phyloP scores from a whole-genome alignment of 2,329 filamentous ascomycete genomes.

The Hymenoscyphus albidus region DNA sequence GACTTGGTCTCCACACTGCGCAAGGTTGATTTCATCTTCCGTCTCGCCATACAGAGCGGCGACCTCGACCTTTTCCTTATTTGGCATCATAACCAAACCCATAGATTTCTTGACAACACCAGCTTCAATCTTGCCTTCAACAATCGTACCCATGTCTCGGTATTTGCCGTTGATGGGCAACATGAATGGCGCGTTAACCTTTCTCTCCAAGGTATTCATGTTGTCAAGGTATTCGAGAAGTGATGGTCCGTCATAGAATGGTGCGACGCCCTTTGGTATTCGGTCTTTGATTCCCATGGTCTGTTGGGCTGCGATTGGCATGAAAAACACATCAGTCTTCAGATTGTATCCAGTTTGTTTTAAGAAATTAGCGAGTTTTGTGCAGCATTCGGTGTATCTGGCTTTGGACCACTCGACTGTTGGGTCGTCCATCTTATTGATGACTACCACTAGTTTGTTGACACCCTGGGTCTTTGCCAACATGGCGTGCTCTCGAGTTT shows the following conservation, averaged over 20 bases:
- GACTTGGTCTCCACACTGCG: constrained; percentile 91
- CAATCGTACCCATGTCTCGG: constrained; percentile 93
- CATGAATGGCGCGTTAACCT: constrained; percentile 98
- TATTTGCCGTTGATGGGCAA: constrained; percentile 98
- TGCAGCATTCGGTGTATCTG: constrained; percentile 87
- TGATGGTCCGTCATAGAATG: constrained; percentile 87
- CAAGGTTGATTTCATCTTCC: constrained; percentile 81
- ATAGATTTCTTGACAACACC: constrained; percentile 90
- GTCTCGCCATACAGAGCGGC: constrained; percentile 90
- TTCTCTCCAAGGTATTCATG: constrained; percentile 90
- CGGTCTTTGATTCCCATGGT: constrained; percentile 84
- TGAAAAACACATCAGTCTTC: constrained; percentile 89
- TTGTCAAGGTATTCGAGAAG: constrained; percentile 92
- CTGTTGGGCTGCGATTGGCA: constrained; percentile 92
- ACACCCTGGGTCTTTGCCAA: constrained; percentile 97
- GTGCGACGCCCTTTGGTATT: constrained; percentile 68
- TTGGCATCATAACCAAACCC: constrained; percentile 91
- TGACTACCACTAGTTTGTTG: constrained; percentile 88
- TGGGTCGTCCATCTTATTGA: constrained; percentile 99
- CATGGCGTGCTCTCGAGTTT: constrained; percentile 96
- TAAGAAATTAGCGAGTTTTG: constrained; percentile 81
- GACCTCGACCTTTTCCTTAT: constrained; percentile 75
- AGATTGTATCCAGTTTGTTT: constrained; percentile 92
- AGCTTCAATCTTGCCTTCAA: constrained; percentile 95
- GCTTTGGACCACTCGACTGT: constrained; percentile 96